phyloP scores from a whole-genome alignment of 2,329 filamentous ascomycete species.

The Leptodontidium sp. region DNA sequence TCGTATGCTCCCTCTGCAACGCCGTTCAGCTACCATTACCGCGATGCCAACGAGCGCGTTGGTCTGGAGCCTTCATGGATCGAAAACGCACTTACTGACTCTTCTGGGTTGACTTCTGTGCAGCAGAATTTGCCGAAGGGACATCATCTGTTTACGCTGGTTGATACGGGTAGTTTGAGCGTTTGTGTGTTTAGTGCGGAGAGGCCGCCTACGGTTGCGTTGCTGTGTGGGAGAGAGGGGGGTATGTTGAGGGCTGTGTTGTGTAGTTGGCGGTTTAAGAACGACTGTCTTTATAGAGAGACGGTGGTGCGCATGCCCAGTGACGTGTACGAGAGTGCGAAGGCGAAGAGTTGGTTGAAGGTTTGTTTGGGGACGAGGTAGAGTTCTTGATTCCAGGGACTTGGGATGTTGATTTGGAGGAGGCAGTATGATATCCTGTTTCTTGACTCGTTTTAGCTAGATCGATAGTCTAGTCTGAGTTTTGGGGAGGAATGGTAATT shows the following conservation, averaged over 20 bases:
- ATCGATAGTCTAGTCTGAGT: background rate
- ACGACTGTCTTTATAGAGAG: constrained; percentile 23
- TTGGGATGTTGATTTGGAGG: background rate
- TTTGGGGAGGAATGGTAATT: background rate
- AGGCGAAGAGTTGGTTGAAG: constrained; percentile 28
- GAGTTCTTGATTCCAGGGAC: background rate
- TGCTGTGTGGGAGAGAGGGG: constrained; percentile 47
- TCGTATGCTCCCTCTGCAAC: constrained; percentile 29
- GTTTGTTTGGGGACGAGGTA: constrained; percentile 20
- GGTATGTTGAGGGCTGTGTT: constrained; percentile 47
- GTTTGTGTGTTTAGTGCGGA: constrained; percentile 45
- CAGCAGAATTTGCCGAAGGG: constrained; percentile 21
- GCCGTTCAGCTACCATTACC: constrained; percentile 8
- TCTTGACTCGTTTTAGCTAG: background rate
- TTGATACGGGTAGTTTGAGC: constrained; percentile 45
- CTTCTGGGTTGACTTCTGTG: constrained; percentile 35
- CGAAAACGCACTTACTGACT: background rate
- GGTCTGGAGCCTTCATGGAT: constrained; percentile 22
- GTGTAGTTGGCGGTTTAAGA: constrained; percentile 49
- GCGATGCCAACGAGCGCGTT: background rate
- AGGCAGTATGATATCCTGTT: background rate
- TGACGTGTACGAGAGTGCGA: constrained; percentile 17
- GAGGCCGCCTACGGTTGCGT: constrained; percentile 46
- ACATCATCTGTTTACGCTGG: constrained; percentile 43
- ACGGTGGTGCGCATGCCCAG: constrained; percentile 18